Evolutionary conservation across 768 basidiomycete species (phyloP), one percentile per base, ranked within the genome.

Genomic region (Tephrocybe sp.): DNA sequence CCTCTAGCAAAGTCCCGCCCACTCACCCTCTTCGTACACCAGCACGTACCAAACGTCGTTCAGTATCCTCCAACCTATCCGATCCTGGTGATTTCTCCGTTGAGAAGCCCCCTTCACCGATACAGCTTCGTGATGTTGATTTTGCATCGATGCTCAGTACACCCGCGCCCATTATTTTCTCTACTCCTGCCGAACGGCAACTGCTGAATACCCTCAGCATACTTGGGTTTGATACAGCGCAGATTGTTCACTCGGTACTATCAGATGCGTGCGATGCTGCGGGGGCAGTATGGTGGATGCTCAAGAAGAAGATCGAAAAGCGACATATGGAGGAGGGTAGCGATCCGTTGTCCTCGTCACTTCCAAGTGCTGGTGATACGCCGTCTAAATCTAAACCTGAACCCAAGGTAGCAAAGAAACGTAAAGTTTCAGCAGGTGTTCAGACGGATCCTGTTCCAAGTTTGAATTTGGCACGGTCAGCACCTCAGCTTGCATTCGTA

Each of bases 231-330:
- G 97, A 98, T 67, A 91, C 89, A 0, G 92, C 89, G 13, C 96
- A 99, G 69, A 87, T 98, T 44, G 86, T 87, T n/a, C 95, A 98
- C 65, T 92, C 89, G 0, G 97, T 98, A 11, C 75, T 89, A 40
- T 85, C 79, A 23, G 84, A 98, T 67, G 96, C 96, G 0, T 99
- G 96, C 61, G 96, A 99, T 67, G 80, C 89, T 0, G 79, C 89
- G 11, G 88, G 92, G 8, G 92, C 95, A 1, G 69, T 92, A 7
- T 99, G 95, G 95, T 99, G 97, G 97, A 91, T 96, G 80, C 72
- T 98, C 43, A 87, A 84, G 66, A 81, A 84, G 65, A 94, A 85
- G 60, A 80, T 83, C 16, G 93, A 81, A 73, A 83, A 68, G 56
- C 79, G 75, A 39, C 74, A 73, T 9, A 17, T 64, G 12, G 74